Evolutionary conservation across 1,284 basidiomycete genomes (phyloP), one percentile per base, ranked within the genome.

Genomic region (Tranzscheliella williamsii): DNA sequence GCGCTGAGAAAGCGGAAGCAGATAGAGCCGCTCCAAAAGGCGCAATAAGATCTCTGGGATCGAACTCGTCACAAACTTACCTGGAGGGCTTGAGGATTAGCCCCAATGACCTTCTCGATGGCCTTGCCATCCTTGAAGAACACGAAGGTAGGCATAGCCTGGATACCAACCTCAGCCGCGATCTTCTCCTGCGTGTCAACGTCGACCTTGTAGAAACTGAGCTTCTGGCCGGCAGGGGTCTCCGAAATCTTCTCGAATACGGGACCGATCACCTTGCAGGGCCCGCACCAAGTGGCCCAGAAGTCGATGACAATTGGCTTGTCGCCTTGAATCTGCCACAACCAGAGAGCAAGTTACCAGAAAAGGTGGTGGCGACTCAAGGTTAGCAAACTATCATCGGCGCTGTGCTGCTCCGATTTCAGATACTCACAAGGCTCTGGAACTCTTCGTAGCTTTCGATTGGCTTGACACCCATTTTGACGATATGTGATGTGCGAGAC

Each of bases 111-210:
- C 24, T 85, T 82, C 36, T 82, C 82, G 53, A 86, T 75, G 78
- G 85, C 83, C 69, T 84, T 65, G 35, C 87, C 87, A 58, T 84
- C 81, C 81, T 87, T 83, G 83, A 85, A 89, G 26, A 84, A 81
- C 46, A 84, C 79, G 81, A 90, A 90, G 3, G 88, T 89, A 15
- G 89, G 89, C 85, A 90, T 87, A 79, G 87, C 86, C 70, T 84
- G 84, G 79, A 95, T 84, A 42, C 84, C 85, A 48, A 87, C 84
- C 78, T 87, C 87, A 71, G 84, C 78, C 7, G 82, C 79, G 58
- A 84, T 79, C 57, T 83, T 79, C 35, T 57, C 55, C 54, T 75
- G 72, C 21, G 58, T 57, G 47, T 78, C 76, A 33, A 78, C 76
- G 54, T 78, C 75, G 67, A 92, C 87, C 81, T 91, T 91, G 83